Percentiles rank a stretch among this genome's conserved stretches.
Evolutionary conservation across 805 yeast species (phyloP).

Genomic region (Pichia deserticola): DNA sequence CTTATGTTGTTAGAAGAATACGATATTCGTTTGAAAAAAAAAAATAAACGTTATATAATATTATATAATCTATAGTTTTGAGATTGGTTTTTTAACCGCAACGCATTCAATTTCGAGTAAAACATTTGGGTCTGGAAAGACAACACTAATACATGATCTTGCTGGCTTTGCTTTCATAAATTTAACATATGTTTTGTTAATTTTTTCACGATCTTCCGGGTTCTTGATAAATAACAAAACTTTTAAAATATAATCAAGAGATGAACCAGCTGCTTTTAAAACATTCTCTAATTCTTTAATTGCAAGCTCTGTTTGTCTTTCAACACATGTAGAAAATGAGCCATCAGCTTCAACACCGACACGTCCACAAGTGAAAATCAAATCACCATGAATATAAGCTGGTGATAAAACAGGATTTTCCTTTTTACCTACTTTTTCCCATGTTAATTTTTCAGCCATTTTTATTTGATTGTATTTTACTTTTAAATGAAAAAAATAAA

Average conservation of each 20-base stretch:
- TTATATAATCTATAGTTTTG: constrained; percentile 12
- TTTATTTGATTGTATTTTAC: too few relatives aligned
- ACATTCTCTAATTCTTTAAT: constrained; percentile 36
- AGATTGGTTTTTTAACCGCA: constrained; percentile 22
- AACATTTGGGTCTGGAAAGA: constrained; percentile 42
- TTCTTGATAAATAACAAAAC: constrained; percentile 42
- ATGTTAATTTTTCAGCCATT: too few relatives aligned
- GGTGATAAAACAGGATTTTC: constrained; percentile 13
- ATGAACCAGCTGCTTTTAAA: constrained; percentile 38
- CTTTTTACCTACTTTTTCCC: not conserved
- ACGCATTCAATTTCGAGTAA: constrained; percentile 48
- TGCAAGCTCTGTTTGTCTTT: constrained; percentile 39
- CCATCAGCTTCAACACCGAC: constrained; percentile 29
- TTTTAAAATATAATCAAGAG: constrained; percentile 39
- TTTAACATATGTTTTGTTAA: constrained; percentile 41
- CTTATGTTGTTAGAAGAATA: not conserved
- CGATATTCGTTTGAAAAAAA: not conserved
- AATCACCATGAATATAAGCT: constrained; percentile 10
- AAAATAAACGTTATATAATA: too few relatives aligned
- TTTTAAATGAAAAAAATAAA: too few relatives aligned
- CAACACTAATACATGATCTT: constrained; percentile 45
- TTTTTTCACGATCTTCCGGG: constrained; percentile 32
- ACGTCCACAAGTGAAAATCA: constrained; percentile 25
- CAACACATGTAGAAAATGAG: constrained; percentile 34
- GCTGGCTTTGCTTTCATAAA: constrained; percentile 44